phyloP scores from a whole-genome alignment of 2,329 filamentous ascomycete genomes.

The Fonsecaea pedrosoi region DNA sequence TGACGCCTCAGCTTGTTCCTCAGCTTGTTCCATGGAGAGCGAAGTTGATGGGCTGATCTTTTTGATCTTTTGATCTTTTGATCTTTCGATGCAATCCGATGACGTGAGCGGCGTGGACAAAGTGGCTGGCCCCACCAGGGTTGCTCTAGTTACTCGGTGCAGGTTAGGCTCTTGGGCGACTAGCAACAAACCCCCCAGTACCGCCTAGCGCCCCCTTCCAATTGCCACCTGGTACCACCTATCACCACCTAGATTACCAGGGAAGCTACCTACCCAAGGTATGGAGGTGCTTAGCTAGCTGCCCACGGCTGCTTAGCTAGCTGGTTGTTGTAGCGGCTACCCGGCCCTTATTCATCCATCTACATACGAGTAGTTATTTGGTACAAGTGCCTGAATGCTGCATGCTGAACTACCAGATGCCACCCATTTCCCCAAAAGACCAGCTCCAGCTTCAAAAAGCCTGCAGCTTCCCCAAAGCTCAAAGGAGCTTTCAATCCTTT shows the following conservation, averaged over 20 bases:
- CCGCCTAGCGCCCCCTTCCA: not conserved
- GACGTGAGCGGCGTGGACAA: conserved; percentile 18
- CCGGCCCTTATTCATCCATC: conserved; percentile 19
- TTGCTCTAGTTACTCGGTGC: conserved; percentile 16
- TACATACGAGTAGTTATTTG: not conserved
- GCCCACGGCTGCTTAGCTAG: not conserved
- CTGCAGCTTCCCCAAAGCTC: conserved; percentile 24
- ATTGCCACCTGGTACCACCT: not conserved
- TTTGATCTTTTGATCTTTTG: conserved; percentile 1
- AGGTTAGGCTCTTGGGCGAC: not conserved
- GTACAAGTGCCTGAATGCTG: not conserved
- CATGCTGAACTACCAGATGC: not conserved
- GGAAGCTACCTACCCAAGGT: too few species aligned
- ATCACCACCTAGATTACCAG: not conserved
- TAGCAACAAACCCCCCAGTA: not conserved
- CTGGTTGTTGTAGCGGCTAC: conserved; percentile 3
- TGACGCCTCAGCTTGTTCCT: not conserved
- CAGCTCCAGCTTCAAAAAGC: conserved; percentile 22
- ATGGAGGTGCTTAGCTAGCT: not conserved
- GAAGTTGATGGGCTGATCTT: conserved; percentile 1
- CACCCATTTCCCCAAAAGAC: conserved; percentile 19
- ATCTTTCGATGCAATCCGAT: conserved; percentile 15
- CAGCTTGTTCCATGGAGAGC: not conserved
- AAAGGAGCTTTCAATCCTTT: conserved; percentile 1
- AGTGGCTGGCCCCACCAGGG: not conserved